Percentiles rank a stretch among this genome's conserved stretches.
phyloP scores from a whole-genome alignment of 1,284 basidiomycete species.

The Malassezia dermatis region DNA sequence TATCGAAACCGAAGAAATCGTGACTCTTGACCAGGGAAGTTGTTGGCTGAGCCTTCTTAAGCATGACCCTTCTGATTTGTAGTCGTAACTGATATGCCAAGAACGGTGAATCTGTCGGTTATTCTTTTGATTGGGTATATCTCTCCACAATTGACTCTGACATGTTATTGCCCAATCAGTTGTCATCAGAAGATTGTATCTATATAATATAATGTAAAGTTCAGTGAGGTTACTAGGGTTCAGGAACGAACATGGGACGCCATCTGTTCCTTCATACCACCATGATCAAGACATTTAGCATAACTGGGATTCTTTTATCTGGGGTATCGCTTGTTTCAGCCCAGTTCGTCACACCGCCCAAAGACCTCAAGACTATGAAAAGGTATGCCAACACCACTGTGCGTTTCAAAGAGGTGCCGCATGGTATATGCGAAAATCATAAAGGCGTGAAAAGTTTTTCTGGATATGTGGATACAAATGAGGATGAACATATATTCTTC shows the following conservation, averaged over 20 bases:
- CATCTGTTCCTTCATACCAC: background rate
- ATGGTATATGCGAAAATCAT: conserved; percentile 64
- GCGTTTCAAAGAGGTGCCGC: conserved; percentile 44
- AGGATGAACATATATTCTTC: conserved; percentile 29
- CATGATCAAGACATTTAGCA: background rate
- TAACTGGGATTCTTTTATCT: background rate
- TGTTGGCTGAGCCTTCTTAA: too few species aligned
- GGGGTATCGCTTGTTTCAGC: background rate
- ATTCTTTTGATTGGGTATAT: too few species aligned
- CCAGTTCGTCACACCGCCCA: conserved; percentile 16
- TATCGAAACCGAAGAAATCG: conserved; percentile 17
- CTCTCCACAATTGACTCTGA: background rate
- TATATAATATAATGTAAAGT: background rate
- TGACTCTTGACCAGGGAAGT: conserved; percentile 17
- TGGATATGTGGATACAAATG: conserved; percentile 25
- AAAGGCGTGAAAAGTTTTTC: conserved; percentile 60
- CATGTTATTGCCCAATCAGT: background rate
- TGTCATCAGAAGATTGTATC: too few species aligned
- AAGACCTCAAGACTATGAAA: conserved; percentile 13
- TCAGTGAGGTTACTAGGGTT: background rate
- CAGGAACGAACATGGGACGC: background rate
- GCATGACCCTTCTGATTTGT: background rate
- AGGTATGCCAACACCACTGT: conserved; percentile 24
- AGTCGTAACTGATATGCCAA: background rate
- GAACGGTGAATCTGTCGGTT: too few species aligned